phyloP scores from a whole-genome alignment of 805 yeast genomes.

The Ogataea salicorniae region DNA sequence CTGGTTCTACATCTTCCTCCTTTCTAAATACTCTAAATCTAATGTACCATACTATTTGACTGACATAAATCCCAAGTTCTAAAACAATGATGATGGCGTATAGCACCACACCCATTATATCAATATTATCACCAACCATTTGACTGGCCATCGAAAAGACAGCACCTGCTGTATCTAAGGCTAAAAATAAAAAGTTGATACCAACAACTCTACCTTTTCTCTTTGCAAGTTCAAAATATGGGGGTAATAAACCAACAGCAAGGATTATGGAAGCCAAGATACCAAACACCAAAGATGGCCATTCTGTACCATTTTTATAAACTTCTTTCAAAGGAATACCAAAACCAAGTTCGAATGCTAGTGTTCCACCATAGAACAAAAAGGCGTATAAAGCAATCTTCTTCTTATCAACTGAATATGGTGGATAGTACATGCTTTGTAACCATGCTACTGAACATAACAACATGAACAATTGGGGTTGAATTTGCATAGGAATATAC shows the following conservation, averaged over 20 bases:
- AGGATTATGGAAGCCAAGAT: constrained; percentile 70
- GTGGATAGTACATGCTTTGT: constrained; percentile 71
- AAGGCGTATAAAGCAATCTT: constrained; percentile 34
- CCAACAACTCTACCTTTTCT: constrained; percentile 84
- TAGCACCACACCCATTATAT: constrained; percentile 70
- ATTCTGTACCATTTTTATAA: constrained; percentile 37
- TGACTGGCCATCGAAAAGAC: constrained; percentile 60
- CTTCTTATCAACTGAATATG: constrained; percentile 36
- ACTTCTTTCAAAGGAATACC: constrained; percentile 64
- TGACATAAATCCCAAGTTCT: constrained; percentile 71
- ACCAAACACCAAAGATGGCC: constrained; percentile 84
- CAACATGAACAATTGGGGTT: constrained; percentile 77
- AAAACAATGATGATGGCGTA: constrained; percentile 69
- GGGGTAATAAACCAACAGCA: constrained; percentile 79
- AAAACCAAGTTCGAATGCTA: constrained; percentile 66
- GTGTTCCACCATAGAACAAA: constrained; percentile 37
- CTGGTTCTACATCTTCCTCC: constrained; percentile 2
- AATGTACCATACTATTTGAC: constrained; percentile 69
- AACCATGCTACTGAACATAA: constrained; percentile 64
- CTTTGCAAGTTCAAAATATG: constrained; percentile 78
- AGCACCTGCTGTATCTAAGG: constrained; percentile 79
- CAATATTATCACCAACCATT: constrained; percentile 51
- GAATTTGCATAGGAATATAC: constrained; percentile 73
- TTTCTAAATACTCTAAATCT: constrained; percentile 31
- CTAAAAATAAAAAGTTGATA: constrained; percentile 73